Evolutionary conservation across 2,329 filamentous ascomycete genomes (phyloP), one percentile per base, ranked within the genome.

Genomic region (Uncinocarpus reesii): DNA sequence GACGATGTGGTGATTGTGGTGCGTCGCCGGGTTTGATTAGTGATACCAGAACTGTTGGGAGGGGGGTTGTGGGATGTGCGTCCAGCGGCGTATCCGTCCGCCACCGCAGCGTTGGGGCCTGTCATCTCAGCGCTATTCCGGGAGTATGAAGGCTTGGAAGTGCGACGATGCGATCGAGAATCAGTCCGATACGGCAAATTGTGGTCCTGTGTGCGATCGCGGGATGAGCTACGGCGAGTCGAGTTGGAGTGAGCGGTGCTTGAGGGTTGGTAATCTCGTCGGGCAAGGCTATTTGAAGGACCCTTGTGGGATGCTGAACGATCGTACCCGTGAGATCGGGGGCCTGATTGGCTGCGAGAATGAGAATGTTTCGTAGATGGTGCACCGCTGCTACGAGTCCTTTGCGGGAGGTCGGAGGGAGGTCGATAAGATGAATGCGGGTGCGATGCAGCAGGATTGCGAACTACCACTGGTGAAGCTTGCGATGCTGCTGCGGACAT

Each of bases 1-100:
- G 89, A 88, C 40, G 84, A 81, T 2, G 89, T 88, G 44, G 85
- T 86, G 62, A 98, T 94, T 34, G 86, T 90, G 10, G 90, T 95
- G 59, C 80, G 70, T 56, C 79, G 70, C 47, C 73, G 68, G 10
- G 74, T 66, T 50, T 71, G 71, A 18, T 65, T 54, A 36, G 64
- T 53, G 41, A 57, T 58, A 54, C 41, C 50, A n/a, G 42, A 71
- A 59, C 36, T 53, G 50, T 48, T 53, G 42, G 42, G 20, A 18
- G 62, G 49, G 4, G 36, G 55, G 44, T 62, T 58, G 40, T 74
- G 70, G 53, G 65, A 58, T 45, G 77, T 70, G 41, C 77, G 67
- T 36, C 75, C 70, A 53, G 73, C 69, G 50, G 75, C 66, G 50
- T 69, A 71, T 55, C 72, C 75, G 58, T 80, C 79, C 50, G 74